These are phyloP conservation scores for Cylindrodendrum hubeiense DNA, from an alignment of 2,329 filamentous ascomycete genomes.

Conservation along the genomic window DNA sequence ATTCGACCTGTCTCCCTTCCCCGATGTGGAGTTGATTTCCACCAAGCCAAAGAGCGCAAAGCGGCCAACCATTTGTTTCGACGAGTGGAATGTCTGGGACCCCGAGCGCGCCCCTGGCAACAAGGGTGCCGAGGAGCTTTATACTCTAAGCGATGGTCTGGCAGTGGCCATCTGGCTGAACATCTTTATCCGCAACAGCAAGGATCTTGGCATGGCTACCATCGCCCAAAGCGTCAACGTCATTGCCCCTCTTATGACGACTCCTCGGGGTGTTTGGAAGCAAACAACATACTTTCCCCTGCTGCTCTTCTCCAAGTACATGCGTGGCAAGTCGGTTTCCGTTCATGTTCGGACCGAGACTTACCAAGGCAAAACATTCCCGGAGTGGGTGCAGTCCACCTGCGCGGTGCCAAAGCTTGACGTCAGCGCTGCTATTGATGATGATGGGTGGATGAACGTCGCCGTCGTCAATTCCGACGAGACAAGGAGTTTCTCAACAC, in stretches of 20 bases:
- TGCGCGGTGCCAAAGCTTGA: slow-evolving; percentile 78
- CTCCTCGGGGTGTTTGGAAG: slow-evolving; percentile 69
- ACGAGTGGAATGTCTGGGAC: slow-evolving; percentile 88
- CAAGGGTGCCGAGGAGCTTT: slow-evolving; percentile 77
- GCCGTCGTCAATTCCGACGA: slow-evolving; percentile 79
- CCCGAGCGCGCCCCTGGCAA: slow-evolving; percentile 76
- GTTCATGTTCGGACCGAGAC: slow-evolving; percentile 71
- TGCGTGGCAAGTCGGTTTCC: slow-evolving; percentile 78
- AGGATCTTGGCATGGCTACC: slow-evolving; percentile 79
- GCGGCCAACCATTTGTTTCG: slow-evolving; percentile 78
- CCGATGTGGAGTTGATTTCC: slow-evolving; percentile 71
- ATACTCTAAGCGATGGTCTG: slow-evolving; percentile 79
- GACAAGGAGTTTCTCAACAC: slow-evolving; percentile 66
- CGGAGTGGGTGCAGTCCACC: slow-evolving; percentile 71
- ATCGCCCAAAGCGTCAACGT: slow-evolving; percentile 83
- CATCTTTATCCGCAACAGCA: slow-evolving; percentile 78
- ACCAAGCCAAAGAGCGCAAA: slow-evolving; percentile 68
- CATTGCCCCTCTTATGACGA: slow-evolving; percentile 81
- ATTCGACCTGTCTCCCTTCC: slow-evolving; percentile 29
- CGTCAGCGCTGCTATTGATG: slow-evolving; percentile 69
- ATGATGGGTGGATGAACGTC: slow-evolving; percentile 71
- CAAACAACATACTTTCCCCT: slow-evolving; percentile 83
- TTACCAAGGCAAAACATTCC: slow-evolving; percentile 74
- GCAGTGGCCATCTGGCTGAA: slow-evolving; percentile 81
- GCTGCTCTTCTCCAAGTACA: slow-evolving; percentile 64